phyloP scores from a whole-genome alignment of 495 filamentous ascomycete species.

The Aspergillus asperescens region DNA sequence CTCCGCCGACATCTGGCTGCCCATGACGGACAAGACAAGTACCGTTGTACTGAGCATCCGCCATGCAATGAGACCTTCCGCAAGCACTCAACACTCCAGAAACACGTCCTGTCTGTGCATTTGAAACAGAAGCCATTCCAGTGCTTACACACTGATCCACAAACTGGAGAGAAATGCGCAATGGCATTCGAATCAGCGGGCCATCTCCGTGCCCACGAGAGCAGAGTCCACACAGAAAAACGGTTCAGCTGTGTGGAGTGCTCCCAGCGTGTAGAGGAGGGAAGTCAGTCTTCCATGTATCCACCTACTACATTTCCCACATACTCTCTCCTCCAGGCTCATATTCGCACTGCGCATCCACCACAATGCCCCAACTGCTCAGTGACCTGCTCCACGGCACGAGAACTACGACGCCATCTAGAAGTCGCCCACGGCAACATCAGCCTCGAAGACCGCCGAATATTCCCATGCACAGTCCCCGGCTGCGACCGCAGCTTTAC shows the following conservation, averaged over 20 bases:
- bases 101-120: conserved; percentile 72
- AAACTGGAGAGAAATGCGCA: conserved; percentile 54
- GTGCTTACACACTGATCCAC: conserved; percentile 55
- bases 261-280: conserved; percentile 28
- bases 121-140: conserved; percentile 60
- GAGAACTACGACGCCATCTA: conserved; percentile 62
- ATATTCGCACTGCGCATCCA: conserved; percentile 66
- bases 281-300: conserved; percentile 12
- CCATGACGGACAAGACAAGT: conserved; percentile 64
- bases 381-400: conserved; percentile 52
- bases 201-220: conserved; percentile 65
- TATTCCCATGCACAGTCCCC: conserved; percentile 55
- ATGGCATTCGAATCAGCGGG: conserved; percentile 66
- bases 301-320: conserved; percentile 59
- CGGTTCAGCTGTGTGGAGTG: conserved; percentile 73
- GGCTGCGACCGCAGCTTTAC: conserved; percentile 71
- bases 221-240: conserved; percentile 59
- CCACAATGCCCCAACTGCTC: conserved; percentile 70
- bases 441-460: conserved; percentile 56
- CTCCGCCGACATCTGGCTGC: conserved; percentile 62
- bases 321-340: conserved; percentile 60
- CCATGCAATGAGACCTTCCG: conserved; percentile 76
- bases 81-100: conserved; percentile 80
- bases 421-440: conserved; percentile 62
- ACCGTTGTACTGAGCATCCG: conserved; percentile 65